phyloP scores from a whole-genome alignment of 768 basidiomycete genomes.

The Tulasnella sp. region DNA sequence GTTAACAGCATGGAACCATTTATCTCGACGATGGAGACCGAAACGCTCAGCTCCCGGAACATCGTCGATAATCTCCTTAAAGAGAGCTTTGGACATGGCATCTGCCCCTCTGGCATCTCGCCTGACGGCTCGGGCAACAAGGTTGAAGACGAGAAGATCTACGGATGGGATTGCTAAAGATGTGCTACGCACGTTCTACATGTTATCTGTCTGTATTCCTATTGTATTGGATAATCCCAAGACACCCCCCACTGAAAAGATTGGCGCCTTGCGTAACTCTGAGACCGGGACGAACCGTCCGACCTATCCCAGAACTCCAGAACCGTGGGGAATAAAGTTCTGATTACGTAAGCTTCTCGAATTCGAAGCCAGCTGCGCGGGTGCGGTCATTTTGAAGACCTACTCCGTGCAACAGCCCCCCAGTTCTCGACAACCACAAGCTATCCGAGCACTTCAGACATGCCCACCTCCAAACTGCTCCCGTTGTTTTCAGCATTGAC shows the following conservation, averaged over 20 bases:
- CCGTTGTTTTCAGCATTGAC: constrained; percentile 1
- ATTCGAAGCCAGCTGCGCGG: not conserved
- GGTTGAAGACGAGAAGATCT: constrained; percentile 9
- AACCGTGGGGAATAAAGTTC: not conserved
- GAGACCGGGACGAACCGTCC: too few relatives aligned
- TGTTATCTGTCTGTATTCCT: not conserved
- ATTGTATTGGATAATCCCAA: not conserved
- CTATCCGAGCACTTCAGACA: not conserved
- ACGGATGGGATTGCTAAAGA: constrained; percentile 18
- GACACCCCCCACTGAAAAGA: not conserved
- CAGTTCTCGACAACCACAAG: not conserved
- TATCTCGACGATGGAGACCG: constrained; percentile 91
- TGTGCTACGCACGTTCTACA: not conserved
- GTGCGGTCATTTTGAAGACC: not conserved
- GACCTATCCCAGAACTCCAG: not conserved
- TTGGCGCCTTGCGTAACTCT: not conserved
- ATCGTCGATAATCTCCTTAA: constrained; percentile 69
- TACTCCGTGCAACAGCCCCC: not conserved
- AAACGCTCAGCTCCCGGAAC: constrained; percentile 76
- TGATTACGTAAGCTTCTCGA: not conserved
- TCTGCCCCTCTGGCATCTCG: constrained; percentile 38
- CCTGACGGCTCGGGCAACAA: not conserved
- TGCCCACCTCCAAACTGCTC: not conserved
- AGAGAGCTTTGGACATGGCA: constrained; percentile 61
- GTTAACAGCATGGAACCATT: constrained; percentile 90